Base-by-base conservation (phyloP, 495 filamentous ascomycete genomes). In the Viridothelium virens region DNA sequence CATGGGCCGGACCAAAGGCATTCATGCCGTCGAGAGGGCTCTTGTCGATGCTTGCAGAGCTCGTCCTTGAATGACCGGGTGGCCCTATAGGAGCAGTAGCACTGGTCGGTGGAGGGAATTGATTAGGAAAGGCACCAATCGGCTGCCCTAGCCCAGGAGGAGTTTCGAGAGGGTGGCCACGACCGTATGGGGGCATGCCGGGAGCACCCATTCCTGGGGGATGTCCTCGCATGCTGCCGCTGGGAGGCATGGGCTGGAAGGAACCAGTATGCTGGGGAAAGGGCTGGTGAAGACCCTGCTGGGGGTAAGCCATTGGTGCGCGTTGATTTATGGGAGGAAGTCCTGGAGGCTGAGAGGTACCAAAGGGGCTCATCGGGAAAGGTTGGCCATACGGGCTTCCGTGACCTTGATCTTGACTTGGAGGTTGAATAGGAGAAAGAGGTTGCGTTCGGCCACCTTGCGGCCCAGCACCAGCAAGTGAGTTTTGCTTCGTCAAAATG, bases 1-100 rank as follows among this genome's bases (percentile, higher is more conserved):
- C 64, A 92, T 89, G 1, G 89, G 87, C 68, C 91, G 88, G 46
- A 10, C 11, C 31, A 36, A 36, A 59, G 53, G 79, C 73, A 47
- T 66, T 68, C 3, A 63, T 63, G 2, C 66, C 63, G 10, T 66
- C 62, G 33, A 69, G 66, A 38, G 68, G 69, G 50, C 65, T 67
- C 53, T 70, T 66, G 36, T 72, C 69, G 34, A 67, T 65, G 65
- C 61, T 72, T 3, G 65, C 66, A 25, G 71, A 70, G 14, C 61
- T 69, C 48, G 68, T 66, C 2, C 68, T 66, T 12, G 71, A 69
- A 63, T 70, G 69, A 14, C 63, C 37, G 2, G 68, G 31, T 34
- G 46, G 36, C 16, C 69, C 53, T 11, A 34, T 38, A 11, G 56
- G 38, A 75, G 78, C 69, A 34, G 53, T 53, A 7, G 53, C 31